Percentiles rank a stretch among this genome's conserved stretches.
Evolutionary conservation across 164 flowering plant genomes (phyloP).

Genomic region (Vitis rupestris): DNA sequence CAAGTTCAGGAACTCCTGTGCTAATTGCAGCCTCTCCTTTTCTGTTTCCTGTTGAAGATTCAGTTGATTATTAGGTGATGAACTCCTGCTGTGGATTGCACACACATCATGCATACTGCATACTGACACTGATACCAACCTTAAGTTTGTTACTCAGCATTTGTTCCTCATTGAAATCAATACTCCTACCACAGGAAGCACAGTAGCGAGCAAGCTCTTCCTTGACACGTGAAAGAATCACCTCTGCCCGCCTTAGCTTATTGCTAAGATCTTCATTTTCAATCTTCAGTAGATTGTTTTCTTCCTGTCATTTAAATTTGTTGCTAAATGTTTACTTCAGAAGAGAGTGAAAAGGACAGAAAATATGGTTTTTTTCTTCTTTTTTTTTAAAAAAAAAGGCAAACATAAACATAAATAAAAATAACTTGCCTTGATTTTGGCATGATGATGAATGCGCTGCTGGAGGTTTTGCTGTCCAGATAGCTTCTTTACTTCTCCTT

Average conservation of each 20-base stretch:
- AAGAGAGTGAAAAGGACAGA: conserved; percentile 5
- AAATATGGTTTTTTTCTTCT: not conserved
- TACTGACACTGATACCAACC: conserved; percentile 44
- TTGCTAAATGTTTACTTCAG: conserved; percentile 2
- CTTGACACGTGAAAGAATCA: conserved; percentile 56
- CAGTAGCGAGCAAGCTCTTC: conserved; percentile 74
- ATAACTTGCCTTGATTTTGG: conserved; percentile 81
- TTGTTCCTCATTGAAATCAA: conserved; percentile 66
- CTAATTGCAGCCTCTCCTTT: conserved; percentile 75
- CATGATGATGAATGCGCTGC: conserved; percentile 95
- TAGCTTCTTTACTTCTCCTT: conserved; percentile 71
- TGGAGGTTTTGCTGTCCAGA: conserved; percentile 95
- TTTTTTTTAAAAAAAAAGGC: not conserved
- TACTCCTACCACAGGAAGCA: conserved; percentile 46
- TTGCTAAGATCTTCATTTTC: conserved; percentile 71
- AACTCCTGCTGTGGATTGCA: not conserved
- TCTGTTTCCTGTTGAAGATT: conserved; percentile 61
- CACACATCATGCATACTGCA: not conserved
- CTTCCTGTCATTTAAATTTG: conserved; percentile 55
- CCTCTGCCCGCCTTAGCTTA: conserved; percentile 58
- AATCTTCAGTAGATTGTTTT: conserved; percentile 65
- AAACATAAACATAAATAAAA: not conserved
- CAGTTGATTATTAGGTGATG: conserved; percentile 3
- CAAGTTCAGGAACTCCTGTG: conserved; percentile 61
- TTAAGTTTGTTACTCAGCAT: conserved; percentile 49